Base-by-base conservation (phyloP, 768 basidiomycete species). In the Butyriboletus loyo region DNA sequence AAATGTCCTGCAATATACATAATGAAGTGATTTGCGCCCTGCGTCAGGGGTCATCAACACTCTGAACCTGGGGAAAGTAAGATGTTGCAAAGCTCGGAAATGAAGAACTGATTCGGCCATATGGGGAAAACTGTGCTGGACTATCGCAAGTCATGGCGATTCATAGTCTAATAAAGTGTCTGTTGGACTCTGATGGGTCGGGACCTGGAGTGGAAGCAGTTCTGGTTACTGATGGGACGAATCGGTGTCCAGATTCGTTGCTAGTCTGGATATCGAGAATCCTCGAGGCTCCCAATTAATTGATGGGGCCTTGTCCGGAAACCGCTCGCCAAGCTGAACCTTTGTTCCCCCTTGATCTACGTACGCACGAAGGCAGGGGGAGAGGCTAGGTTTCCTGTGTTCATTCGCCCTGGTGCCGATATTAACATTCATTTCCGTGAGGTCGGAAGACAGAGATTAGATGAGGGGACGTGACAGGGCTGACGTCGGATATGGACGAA, bases 381-480 rank as follows among this genome's bases (percentile, higher is more conserved):
- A 34, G 15, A n/a, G 8, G 36, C 25, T 8, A 17, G 8, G 11
- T 7, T 34, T 34, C 41, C 13, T 24, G 24, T 38, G 5, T 8
- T 35, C 46, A 22, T 41, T 46, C 31, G 15, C 32, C 6, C 28
- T 46, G 25, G 21, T 21, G 21, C 22, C 46, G 24, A 19, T 3
- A 22, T 22, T 22, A 14, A 3, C 25, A 7, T 46, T 55, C 52
- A 60, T 55, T 41, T 48, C 49, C 52, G 36, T 11, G 41, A n/a
- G 34, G 31, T 44, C 36, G 44, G 57, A 47, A 15, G 44, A 17
- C n/a, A 35, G n/a, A n/a, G 39, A 40, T 54, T 13, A 21, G 27
- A 41, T n/a, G 45, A 41, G 15, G 35, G 35, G 8, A n/a, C 8
- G 28, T 32, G 24, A 40, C 1, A 11, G 27, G 46, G 46, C 4